A percentile compares a stretch with the other conserved stretches of the same genome.
These are phyloP conservation scores for Toxoplasma gondii DNA, from an alignment of 169 alveolate genomes.

Conservation along the genomic window DNA sequence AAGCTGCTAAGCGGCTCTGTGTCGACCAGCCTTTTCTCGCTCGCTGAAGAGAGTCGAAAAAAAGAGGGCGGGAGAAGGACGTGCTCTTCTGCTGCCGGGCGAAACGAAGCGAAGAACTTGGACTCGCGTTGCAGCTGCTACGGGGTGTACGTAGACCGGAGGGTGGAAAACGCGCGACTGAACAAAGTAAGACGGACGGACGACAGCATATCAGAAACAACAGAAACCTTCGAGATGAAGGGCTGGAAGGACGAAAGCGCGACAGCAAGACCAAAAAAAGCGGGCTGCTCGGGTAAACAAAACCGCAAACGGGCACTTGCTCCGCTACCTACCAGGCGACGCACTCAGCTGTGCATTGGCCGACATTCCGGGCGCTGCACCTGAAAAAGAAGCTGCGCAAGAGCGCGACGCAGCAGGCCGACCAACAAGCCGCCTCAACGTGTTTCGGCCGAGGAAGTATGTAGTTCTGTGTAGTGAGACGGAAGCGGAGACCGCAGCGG, in stretches of 20 bases:
- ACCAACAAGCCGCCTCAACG: neutral
- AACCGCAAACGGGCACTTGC: neutral
- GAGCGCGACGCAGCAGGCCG: constrained; percentile 16
- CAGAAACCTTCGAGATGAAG: neutral
- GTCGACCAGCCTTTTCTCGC: neutral
- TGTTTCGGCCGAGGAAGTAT: too few relatives aligned
- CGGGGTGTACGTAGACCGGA: neutral
- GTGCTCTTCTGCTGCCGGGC: neutral
- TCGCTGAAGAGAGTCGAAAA: neutral
- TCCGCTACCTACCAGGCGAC: neutral
- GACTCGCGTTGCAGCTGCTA: neutral
- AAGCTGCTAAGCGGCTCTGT: neutral
- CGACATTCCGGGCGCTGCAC: too few relatives aligned
- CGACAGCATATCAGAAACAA: neutral
- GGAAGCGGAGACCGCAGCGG: too few relatives aligned
- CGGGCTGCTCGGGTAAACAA: neutral
- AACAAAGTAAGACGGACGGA: neutral
- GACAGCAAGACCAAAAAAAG: neutral
- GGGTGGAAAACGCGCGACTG: neutral
- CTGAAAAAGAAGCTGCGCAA: neutral
- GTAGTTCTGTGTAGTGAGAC: too few relatives aligned
- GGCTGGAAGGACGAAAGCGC: neutral
- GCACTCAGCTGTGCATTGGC: neutral
- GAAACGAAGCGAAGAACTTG: neutral
- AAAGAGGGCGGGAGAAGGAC: neutral